These are phyloP conservation scores for Fusarium caatingaense DNA, from an alignment of 2,329 filamentous ascomycete genomes.

Conservation along the genomic window DNA sequence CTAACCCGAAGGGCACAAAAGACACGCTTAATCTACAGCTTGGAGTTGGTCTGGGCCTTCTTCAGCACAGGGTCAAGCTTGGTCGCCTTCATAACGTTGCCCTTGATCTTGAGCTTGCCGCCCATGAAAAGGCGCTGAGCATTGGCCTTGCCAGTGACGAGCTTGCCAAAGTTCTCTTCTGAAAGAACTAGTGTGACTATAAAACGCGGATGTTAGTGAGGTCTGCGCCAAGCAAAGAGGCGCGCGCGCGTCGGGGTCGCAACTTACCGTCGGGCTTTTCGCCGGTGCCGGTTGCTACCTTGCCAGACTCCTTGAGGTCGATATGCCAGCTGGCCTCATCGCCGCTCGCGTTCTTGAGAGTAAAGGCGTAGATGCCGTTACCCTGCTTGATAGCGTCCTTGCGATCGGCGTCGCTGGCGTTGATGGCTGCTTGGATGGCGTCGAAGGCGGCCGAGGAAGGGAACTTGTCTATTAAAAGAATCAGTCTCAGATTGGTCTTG, in stretches of 20 bases:
- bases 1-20: background rate
- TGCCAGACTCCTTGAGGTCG: constrained; percentile 91
- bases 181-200: constrained; percentile 89
- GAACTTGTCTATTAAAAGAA: constrained; percentile 72
- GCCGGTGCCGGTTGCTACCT: constrained; percentile 80
- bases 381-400: constrained; percentile 91
- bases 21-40: constrained; percentile 68
- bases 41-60: constrained; percentile 86
- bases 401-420: constrained; percentile 75
- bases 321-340: constrained; percentile 91
- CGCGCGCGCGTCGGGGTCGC: background rate
- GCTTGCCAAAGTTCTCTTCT: constrained; percentile 86
- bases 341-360: constrained; percentile 86
- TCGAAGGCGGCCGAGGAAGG: constrained; percentile 94
- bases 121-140: constrained; percentile 96
- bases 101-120: constrained; percentile 98
- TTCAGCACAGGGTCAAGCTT: constrained; percentile 94
- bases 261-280: constrained; percentile 84
- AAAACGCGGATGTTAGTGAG: background rate
- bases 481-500: constrained; percentile 4
- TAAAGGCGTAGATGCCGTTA: constrained; percentile 90
- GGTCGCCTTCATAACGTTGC: constrained; percentile 98
- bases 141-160: constrained; percentile 89
- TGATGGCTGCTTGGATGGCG: constrained; percentile 79
- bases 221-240: background rate